Evolutionary conservation across 306 rosid genomes (phyloP), one percentile per base, ranked within the genome.

Genomic region (Chamaecrista fasciculata): DNA sequence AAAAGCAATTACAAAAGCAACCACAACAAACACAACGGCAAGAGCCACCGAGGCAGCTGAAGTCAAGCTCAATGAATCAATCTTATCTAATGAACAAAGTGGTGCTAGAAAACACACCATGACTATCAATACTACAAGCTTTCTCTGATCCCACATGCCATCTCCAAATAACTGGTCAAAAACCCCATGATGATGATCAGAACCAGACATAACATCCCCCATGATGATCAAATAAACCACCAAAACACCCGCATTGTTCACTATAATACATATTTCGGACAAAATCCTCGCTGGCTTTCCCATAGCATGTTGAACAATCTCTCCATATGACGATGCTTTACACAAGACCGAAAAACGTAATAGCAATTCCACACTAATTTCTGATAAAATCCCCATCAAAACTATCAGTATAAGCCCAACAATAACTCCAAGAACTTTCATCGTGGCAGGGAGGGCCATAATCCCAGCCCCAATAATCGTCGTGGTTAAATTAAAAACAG

Each of bases 151-250:
- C 99, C 99, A 94, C n/a, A 82, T 56, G 36, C 99, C 99, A 51
- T 79, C 79, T 3, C 97, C 99, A 73, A 90, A 47, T 77, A 90
- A 82, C 62, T 94, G 99, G 78, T 94, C 97, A 14, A 94, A 91
- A 69, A 94, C 97, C 55, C 99, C 98, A 43, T 82, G 3, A 65
- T 94, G 98, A 70, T 70, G 92, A 62, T 76, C 68, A 2, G 97
- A 90, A 72, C 99, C 99, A 7, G 99, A 90, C 99, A 94, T 88
- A 69, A 94, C 99, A 82, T 94, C 99, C 33, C 99, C 97, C 89
- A 94, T 88, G 60, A 94, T 94, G 4, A 94, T 94, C 95, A 94
- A 82, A 66, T 94, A 94, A 76, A 91, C 97, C 4, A 94, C 86
- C 86, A 94, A 64, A 47, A 85, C 86, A 24, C 97, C 97, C 11